Evolutionary conservation across 2,329 filamentous ascomycete species (phyloP).

Genomic region (Epichloe coenophiala): DNA sequence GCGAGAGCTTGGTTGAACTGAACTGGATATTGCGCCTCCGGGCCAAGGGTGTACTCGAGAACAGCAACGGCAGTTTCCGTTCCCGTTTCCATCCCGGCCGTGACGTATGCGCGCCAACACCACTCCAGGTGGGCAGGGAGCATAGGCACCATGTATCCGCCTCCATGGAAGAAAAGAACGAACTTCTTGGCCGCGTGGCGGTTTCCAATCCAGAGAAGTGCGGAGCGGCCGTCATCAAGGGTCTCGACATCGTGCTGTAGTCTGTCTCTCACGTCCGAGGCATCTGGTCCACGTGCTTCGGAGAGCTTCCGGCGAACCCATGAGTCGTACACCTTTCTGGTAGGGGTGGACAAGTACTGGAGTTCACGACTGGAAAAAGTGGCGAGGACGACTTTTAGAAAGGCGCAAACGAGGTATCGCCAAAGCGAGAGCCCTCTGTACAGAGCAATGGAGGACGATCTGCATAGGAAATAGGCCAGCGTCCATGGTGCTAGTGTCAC

Average conservation of each 20-base stretch:
- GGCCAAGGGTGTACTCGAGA: constrained; percentile 18
- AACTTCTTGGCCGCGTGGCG: neutral
- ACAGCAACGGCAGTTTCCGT: constrained; percentile 12
- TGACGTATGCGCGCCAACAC: neutral
- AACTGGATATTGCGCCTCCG: constrained; percentile 13
- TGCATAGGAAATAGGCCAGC: neutral
- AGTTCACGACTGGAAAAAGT: constrained; percentile 4
- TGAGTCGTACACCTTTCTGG: constrained; percentile 1
- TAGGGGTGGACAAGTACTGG: constrained; percentile 4
- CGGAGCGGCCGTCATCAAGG: constrained; percentile 1
- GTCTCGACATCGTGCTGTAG: constrained; percentile 4
- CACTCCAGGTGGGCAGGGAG: neutral
- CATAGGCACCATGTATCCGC: neutral
- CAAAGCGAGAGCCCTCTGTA: neutral
- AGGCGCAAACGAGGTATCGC: constrained; percentile 1
- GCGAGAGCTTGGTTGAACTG: constrained; percentile 16
- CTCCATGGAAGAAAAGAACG: neutral
- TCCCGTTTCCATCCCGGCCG: constrained; percentile 1
- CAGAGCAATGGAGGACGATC: neutral
- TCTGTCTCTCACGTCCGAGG: neutral
- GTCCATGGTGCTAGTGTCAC: neutral
- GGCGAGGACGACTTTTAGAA: constrained; percentile 1
- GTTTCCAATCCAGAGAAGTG: constrained; percentile 1
- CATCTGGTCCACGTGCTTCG: neutral
- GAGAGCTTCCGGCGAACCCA: constrained; percentile 1